Evolutionary conservation across 192 early-diverging fungal species (phyloP).

Genomic region (Anaeromyces robustus): DNA sequence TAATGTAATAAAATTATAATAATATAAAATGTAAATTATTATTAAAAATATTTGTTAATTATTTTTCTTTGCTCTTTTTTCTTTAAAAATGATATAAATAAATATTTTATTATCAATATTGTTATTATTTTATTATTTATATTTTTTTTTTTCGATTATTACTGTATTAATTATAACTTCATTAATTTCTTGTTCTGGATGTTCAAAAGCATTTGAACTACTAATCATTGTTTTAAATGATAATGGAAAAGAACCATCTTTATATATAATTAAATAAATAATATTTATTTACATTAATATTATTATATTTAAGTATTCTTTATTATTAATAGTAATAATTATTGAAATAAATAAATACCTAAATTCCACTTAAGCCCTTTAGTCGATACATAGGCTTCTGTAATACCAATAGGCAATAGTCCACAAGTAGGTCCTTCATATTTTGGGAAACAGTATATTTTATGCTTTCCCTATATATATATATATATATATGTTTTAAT

Average conservation of each 20-base stretch:
- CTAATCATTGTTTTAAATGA: neutral
- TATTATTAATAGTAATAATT: no score
- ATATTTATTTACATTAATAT: no score
- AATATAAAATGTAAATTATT: no score
- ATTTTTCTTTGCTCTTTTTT: no score
- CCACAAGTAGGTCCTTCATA: conserved; percentile 80
- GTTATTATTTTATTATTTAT: no score
- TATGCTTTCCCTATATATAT: conserved; percentile 42
- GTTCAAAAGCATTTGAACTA: neutral
- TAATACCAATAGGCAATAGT: conserved; percentile 61
- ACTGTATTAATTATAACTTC: neutral
- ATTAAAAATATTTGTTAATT: no score
- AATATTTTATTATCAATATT: no score
- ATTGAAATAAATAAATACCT: conserved; percentile 37
- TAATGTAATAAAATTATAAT: no score
- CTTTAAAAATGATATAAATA: no score
- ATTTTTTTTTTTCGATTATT: neutral
- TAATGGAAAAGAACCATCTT: neutral
- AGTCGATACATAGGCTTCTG: conserved; percentile 43
- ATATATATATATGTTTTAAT: no score
- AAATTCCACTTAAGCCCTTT: conserved; percentile 73
- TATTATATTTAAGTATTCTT: no score
- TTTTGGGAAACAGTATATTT: conserved; percentile 35
- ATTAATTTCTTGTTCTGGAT: neutral
- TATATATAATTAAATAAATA: neutral